These are phyloP conservation scores for Proliferodiscus dingleyae DNA, from an alignment of 2,329 filamentous ascomycete species.

Conservation along the genomic window DNA sequence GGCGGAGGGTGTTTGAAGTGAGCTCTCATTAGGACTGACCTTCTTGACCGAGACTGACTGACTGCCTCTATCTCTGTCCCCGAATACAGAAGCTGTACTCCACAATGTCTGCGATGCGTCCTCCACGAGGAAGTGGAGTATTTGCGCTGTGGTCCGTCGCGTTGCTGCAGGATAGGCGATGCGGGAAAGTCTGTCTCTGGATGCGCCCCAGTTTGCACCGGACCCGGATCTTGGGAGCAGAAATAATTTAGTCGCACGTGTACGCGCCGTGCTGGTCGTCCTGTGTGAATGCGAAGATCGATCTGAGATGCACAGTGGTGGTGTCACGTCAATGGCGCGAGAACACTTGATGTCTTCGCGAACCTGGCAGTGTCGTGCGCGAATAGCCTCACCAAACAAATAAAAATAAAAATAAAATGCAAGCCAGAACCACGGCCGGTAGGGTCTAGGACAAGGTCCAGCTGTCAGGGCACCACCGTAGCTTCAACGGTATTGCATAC, in stretches of 20 bases:
- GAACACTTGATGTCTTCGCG: background rate
- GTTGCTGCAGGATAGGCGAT: constrained; percentile 5
- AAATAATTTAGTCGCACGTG: constrained; percentile 16
- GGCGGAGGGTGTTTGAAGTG: constrained; percentile 10
- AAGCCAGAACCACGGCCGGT: background rate
- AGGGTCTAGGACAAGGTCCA: background rate
- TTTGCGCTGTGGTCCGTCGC: constrained; percentile 3
- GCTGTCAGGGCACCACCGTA: constrained; percentile 9
- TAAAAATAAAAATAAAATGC: background rate
- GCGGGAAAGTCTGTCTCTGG: constrained; percentile 7
- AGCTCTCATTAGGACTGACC: constrained; percentile 17
- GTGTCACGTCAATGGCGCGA: constrained; percentile 14
- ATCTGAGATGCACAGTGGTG: constrained; percentile 5
- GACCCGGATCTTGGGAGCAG: constrained; percentile 9
- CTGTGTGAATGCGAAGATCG: constrained; percentile 3
- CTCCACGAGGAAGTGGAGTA: constrained; percentile 8
- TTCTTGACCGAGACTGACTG: constrained; percentile 1
- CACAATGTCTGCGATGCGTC: constrained; percentile 2
- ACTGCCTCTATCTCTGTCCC: background rate
- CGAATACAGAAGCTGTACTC: background rate
- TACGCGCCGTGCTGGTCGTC: constrained; percentile 7
- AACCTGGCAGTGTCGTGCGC: background rate
- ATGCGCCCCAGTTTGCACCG: constrained; percentile 12
- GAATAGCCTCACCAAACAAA: constrained; percentile 23
- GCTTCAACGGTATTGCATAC: constrained; percentile 23